Base-by-base conservation (phyloP, 352 stramenopile species). In the Plasmopara halstedii region DNA sequence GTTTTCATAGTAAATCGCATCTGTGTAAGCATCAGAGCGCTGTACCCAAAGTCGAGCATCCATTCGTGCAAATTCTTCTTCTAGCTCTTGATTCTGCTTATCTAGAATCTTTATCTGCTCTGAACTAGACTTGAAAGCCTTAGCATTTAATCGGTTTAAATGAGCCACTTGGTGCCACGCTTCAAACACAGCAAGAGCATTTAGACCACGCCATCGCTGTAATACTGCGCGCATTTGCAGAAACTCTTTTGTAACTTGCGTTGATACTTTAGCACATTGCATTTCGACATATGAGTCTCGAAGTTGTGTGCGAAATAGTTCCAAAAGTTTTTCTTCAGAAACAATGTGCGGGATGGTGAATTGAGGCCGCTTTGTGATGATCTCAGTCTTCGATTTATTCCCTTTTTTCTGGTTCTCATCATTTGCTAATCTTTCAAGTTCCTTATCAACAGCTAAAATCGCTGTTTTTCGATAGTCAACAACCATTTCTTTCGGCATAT, bases 1-100 rank as follows among this genome's bases (percentile, higher is more conserved):
- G 43, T 87, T 66, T 40, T 85, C 67, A 27, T 73, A 87, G 56
- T 83, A 87, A 7, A 84, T 56, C 3, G 51, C 67, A 40, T 87
- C 75, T 10, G 72, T 79, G 51, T 87, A 87, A 58, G 75, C 68
- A 32, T 87, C 74, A 1, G 73, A 59, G 9, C 69, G 64, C 33
- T 67, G 46, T 3, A 66, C 53, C 75, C 75, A 87, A 7, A 60
- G 70, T 19, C 58, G 45, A 15, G 75, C 75, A 31, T 85, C 70
- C 0, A 73, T 27, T 0, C 66, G 62, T 5, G 42, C 52, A 11
- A 87, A 44, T 29, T 83, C 50, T 44, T 85, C 69, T 15, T 79
- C 56, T 3, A 83, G 51, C n/a, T 48, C 48, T 2, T 39, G 46
- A 37, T 85, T 87, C 40, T 85, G 70, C 42, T 56, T 42, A 10